Base-by-base conservation (phyloP, 169 alveolate species). In the Cryptosporidium tyzzeri region DNA sequence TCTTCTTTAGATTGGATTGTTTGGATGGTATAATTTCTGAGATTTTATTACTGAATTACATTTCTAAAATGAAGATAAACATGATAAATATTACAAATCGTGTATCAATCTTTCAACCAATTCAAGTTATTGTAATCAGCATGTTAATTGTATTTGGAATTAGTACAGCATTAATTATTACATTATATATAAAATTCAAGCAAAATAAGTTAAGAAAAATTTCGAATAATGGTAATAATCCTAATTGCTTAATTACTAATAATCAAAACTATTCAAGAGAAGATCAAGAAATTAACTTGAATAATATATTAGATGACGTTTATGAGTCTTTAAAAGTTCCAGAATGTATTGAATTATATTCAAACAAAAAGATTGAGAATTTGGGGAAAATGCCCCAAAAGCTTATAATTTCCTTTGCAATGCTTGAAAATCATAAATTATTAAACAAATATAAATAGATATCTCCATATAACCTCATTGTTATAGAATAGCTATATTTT, bases 281-380 rank as follows among this genome's bases (percentile, higher is more conserved):
- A 55, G 7, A 23, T 31, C 62, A 21, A 14, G 80, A 80, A 23
- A 67, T 37, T 2, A 62, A 62, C 62, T 23, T 80, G 67, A 48
- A 62, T n/a, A 80, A 80, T 65, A 65, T 80, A 45, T 31, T 80
- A 23, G 74, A 80, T 26, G 89, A 80, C 39, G 74, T 80, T 23
- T 80, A 80, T 62, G 89, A 80, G 16, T 80, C 75, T 41, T 67
- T 80, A 41, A 59, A 80, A 12, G 89, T 80, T 48, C 89, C 89
- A 12, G 41, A 41, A 31, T 80, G 65, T 67, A 67, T 44, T 26
- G 89, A 80, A 44, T 58, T 80, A 9, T 80, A 18, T 45, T 45
- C 80, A 6, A 39, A 51, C 55, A 12, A 44, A 1, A 80, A 26
- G 59, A 48, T 65, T 3, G 50, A 80, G 21, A 80, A 44, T 16